A percentile compares a stretch with the other conserved stretches of the same genome.
These are phyloP conservation scores for sunflower (Helianthus annuus) DNA, from an alignment of 129 eudicot genomes.

Conservation along the genomic window HanXRQr2.0-SUNRISE NC_035436.2:180140327-180140826, in stretches of 20 bases:
- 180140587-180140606: background rate
- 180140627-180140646: conserved; percentile 5
- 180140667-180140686: background rate
- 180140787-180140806: background rate
- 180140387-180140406: conserved; percentile 9
- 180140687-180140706: background rate
- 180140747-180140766: conserved; percentile 9
- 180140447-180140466: conserved; percentile 10
- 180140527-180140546: background rate
- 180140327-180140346: conserved; percentile 71
- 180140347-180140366: conserved; percentile 59
- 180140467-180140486: conserved; percentile 3
- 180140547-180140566: background rate
- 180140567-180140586: background rate
- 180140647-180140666: background rate
- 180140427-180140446: background rate
- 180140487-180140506: conserved; percentile 2
- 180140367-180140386: conserved; percentile 65
- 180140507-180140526: background rate
- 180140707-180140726: background rate
- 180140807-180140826: background rate
- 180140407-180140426: conserved; percentile 14
- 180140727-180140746: conserved; percentile 6
- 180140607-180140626: background rate
- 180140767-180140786: background rate